phyloP scores from a whole-genome alignment of 352 stramenopile species.

The Peronospora tabacina region DNA sequence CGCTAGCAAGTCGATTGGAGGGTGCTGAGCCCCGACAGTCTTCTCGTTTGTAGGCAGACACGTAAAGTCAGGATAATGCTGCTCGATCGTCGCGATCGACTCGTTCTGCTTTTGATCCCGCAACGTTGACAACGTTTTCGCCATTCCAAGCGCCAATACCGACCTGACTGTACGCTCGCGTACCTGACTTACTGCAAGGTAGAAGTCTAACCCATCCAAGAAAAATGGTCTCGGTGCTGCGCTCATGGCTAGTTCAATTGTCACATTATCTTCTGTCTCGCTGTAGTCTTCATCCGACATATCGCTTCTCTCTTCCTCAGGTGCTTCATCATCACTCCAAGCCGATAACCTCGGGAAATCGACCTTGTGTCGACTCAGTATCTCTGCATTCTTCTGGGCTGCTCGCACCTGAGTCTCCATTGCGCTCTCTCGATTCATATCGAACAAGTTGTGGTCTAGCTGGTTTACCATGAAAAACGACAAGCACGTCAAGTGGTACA shows the following conservation, averaged over 20 bases:
- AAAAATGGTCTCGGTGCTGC: conserved; percentile 31
- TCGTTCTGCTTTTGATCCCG: conserved; percentile 31
- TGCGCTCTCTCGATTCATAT: conserved; percentile 10
- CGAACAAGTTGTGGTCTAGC: conserved; percentile 23
- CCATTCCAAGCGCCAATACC: conserved; percentile 34
- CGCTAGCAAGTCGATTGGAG: conserved; percentile 24
- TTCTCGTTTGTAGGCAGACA: conserved; percentile 30
- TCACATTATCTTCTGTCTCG: conserved; percentile 5
- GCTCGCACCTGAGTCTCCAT: conserved; percentile 23
- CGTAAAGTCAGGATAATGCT: conserved; percentile 59
- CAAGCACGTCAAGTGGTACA: conserved; percentile 25
- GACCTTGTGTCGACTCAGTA: conserved; percentile 8
- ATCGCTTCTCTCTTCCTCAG: conserved; percentile 27
- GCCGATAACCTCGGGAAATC: conserved; percentile 5
- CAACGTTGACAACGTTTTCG: conserved; percentile 29
- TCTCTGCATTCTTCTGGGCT: conserved; percentile 26
- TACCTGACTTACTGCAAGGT: conserved; percentile 43
- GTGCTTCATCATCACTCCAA: conserved; percentile 25
- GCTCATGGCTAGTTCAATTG: background rate
- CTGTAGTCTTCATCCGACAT: conserved; percentile 22
- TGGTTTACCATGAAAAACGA: conserved; percentile 31
- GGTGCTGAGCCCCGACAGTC: conserved; percentile 8
- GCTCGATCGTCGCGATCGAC: conserved; percentile 48
- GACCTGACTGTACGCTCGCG: conserved; percentile 28
- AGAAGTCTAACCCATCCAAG: conserved; percentile 63